A percentile compares a stretch with the other conserved stretches of the same genome.
Conservation (phyloP, 2,329 filamentous ascomycete species). For the Hirsutella rhossiliensis region DNA sequence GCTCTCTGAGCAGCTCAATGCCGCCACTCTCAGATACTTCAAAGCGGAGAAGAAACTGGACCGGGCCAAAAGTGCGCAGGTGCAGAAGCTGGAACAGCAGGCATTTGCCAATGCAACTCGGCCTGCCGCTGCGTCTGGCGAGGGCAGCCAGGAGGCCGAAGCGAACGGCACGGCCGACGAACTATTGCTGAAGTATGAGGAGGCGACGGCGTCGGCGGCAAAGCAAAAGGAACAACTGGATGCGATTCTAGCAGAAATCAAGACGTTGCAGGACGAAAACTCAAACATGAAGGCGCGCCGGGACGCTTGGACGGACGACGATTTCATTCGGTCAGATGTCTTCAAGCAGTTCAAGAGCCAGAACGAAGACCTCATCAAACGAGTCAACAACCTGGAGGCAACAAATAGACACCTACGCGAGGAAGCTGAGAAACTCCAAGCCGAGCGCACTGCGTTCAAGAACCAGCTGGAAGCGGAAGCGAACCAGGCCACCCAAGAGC, state of each 20-base stretch:
- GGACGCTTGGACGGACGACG: conserved; percentile 73
- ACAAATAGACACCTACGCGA: conserved; percentile 75
- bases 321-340: conserved; percentile 82
- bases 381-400: conserved; percentile 83
- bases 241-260: conserved; percentile 64
- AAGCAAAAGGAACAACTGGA: conserved; percentile 88
- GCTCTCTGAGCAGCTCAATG: conserved; percentile 75
- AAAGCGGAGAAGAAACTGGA: conserved; percentile 93
- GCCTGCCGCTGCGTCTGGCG: conserved; percentile 22
- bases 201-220: conserved; percentile 60
- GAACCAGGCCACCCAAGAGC: conserved; percentile 58
- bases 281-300: conserved; percentile 57
- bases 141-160: conserved; percentile 40
- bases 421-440: conserved; percentile 73
- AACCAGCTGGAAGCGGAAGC: conserved; percentile 72
- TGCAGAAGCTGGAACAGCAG: conserved; percentile 85
- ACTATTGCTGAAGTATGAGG: conserved; percentile 63
- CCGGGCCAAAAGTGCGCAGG: conserved; percentile 74
- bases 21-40: conserved; percentile 81
- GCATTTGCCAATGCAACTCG: conserved; percentile 58
- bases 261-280: conserved; percentile 63
- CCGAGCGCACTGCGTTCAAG: conserved; percentile 74
- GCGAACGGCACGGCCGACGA: conserved; percentile 48
- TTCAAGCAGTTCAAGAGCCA: conserved; percentile 88
- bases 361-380: conserved; percentile 84